Evolutionary conservation across 179 eudicot species (phyloP).

Genomic region (Amaranthus tricolor): DNA sequence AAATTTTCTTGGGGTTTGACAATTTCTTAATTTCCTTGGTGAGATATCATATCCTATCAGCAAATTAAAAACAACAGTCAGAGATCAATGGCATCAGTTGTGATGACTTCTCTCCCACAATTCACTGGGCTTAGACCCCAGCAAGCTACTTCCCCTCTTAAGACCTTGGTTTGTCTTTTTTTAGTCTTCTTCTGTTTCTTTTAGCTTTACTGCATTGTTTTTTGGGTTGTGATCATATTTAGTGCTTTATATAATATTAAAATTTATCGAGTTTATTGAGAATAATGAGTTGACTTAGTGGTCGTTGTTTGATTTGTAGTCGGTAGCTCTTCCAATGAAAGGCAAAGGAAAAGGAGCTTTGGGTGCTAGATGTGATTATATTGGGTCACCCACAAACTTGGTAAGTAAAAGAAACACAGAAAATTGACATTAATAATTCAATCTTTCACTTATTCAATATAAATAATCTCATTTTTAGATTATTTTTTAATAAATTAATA

Average conservation of each 20-base stretch:
- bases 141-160: conserved; percentile 24
- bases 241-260: not conserved
- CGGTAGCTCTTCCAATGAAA: conserved; percentile 52
- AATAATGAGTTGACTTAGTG: not conserved
- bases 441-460: not conserved
- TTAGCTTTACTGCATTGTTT: not conserved
- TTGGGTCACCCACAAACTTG: conserved; percentile 94
- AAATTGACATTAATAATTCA: not conserved
- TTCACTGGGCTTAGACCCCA: conserved; percentile 43
- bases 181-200: not conserved
- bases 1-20: not conserved
- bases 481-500: no score
- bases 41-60: not conserved
- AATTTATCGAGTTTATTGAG: not conserved
- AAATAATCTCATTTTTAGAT: not conserved
- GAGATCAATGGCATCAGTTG: conserved; percentile 34
- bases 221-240: no score
- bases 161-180: conserved; percentile 31
- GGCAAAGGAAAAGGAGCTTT: conserved; percentile 59
- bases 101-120: conserved; percentile 43
- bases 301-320: conserved; percentile 32
- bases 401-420: conserved; percentile 23
- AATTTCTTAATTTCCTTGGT: not conserved
- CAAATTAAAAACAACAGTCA: not conserved
- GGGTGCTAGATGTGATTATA: conserved; percentile 85